phyloP scores from a whole-genome alignment of 805 yeast genomes.

The Ogataea sp. region DNA sequence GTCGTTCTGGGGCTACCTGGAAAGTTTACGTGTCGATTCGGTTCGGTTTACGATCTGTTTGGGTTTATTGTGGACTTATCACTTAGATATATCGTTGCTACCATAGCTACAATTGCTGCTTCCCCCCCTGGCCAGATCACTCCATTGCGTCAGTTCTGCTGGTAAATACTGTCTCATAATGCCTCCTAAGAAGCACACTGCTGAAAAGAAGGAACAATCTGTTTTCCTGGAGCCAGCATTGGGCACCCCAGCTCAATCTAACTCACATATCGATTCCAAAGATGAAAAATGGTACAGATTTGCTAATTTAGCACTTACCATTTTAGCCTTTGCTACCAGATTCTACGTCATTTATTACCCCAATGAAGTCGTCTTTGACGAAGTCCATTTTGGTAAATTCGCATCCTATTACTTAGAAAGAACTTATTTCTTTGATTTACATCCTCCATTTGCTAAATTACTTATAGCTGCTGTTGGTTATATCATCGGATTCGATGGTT shows the following conservation, averaged over 20 bases:
- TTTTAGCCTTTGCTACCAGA: constrained; percentile 41
- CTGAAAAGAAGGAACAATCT: neutral
- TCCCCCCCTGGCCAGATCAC: too few relatives aligned
- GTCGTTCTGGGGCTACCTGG: too few relatives aligned
- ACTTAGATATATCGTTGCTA: too few relatives aligned
- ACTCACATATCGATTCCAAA: constrained; percentile 15
- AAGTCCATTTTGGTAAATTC: constrained; percentile 81
- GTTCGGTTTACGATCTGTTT: too few relatives aligned
- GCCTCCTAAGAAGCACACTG: neutral
- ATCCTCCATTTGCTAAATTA: constrained; percentile 96
- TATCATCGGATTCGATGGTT: constrained; percentile 85
- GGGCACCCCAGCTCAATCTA: neutral
- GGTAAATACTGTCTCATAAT: too few relatives aligned
- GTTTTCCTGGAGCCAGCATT: neutral
- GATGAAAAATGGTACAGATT: constrained; percentile 22
- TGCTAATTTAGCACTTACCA: constrained; percentile 31
- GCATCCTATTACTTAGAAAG: constrained; percentile 82
- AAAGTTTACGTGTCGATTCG: too few relatives aligned
- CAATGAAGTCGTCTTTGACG: constrained; percentile 75
- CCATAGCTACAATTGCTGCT: too few relatives aligned
- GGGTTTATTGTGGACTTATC: too few relatives aligned
- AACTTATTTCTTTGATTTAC: constrained; percentile 91
- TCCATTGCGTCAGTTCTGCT: too few relatives aligned
- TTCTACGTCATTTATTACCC: constrained; percentile 59
- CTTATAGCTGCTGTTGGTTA: constrained; percentile 87